Evolutionary conservation across 148 eudicot species (phyloP).

Genomic region (Rhododendron ovatum): DNA sequence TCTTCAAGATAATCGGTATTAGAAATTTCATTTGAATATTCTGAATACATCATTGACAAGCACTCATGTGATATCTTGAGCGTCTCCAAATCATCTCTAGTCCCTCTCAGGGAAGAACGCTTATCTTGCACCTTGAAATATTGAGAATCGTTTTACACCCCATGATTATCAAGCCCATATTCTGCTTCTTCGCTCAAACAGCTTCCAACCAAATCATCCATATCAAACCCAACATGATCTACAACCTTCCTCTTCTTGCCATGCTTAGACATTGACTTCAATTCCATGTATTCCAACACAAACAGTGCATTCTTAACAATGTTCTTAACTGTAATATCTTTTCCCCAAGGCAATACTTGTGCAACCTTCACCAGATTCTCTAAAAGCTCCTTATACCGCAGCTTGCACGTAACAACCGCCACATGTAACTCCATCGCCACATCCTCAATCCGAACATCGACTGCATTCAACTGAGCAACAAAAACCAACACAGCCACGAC

Average conservation of each 20-base stretch:
- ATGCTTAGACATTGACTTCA: slow-evolving; percentile 55
- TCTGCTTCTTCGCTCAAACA: slow-evolving; percentile 31
- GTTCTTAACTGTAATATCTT: slow-evolving; percentile 72
- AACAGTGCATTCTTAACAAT: slow-evolving; percentile 53
- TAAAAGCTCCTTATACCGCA: slow-evolving; percentile 70
- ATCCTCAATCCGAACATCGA: slow-evolving; percentile 49
- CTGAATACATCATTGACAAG: slow-evolving; percentile 44
- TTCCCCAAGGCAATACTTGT: slow-evolving; percentile 71
- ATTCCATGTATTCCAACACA: slow-evolving; percentile 76
- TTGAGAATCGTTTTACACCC: slow-evolving; percentile 18
- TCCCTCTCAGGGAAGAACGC: not conserved
- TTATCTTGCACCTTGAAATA: slow-evolving; percentile 14
- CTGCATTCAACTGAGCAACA: slow-evolving; percentile 53
- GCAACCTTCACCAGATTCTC: slow-evolving; percentile 76
- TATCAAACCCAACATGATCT: slow-evolving; percentile 21
- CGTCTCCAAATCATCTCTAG: slow-evolving; percentile 24
- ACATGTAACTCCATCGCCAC: slow-evolving; percentile 54
- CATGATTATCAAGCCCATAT: not conserved
- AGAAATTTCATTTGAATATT: slow-evolving; percentile 39
- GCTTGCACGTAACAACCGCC: slow-evolving; percentile 44
- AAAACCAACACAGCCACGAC: slow-evolving; percentile 70
- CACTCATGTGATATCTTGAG: slow-evolving; percentile 42
- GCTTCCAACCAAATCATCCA: slow-evolving; percentile 37
- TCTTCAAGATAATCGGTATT: slow-evolving; percentile 5
- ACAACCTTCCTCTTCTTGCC: slow-evolving; percentile 14